Percentiles rank a stretch among this genome's conserved stretches.
Evolutionary conservation across 768 basidiomycete genomes (phyloP).

Genomic region (Fomitopsis serialis): DNA sequence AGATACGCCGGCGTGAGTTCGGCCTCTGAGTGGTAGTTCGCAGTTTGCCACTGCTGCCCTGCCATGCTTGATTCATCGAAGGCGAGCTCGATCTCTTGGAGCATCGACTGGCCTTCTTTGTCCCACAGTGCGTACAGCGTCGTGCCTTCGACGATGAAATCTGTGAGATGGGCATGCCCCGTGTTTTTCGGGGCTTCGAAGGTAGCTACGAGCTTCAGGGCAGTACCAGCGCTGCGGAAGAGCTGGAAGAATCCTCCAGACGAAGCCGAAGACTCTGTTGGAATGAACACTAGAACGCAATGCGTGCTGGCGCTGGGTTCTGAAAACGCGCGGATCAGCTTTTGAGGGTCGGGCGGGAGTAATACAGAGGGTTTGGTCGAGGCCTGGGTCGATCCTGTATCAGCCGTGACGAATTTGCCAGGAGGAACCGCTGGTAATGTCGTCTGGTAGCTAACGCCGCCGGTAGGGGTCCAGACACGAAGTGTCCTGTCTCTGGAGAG

Average conservation of each 20-base stretch:
- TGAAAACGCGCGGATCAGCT: constrained; percentile 57
- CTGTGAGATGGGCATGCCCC: constrained; percentile 69
- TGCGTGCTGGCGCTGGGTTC: constrained; percentile 35
- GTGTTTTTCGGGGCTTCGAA: constrained; percentile 59
- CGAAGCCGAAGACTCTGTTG: constrained; percentile 54
- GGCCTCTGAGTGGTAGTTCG: constrained; percentile 60
- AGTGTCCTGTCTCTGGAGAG: constrained; percentile 84
- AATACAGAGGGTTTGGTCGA: constrained; percentile 37
- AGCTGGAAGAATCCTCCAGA: constrained; percentile 82
- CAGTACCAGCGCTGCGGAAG: constrained; percentile 44
- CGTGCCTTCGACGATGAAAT: constrained; percentile 54
- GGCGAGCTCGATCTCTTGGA: constrained; percentile 38
- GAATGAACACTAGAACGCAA: constrained; percentile 67
- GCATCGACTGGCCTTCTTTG: constrained; percentile 65
- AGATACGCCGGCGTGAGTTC: constrained; percentile 84
- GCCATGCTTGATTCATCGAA: constrained; percentile 12
- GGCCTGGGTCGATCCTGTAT: constrained; percentile 24
- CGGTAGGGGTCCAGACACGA: constrained; percentile 77
- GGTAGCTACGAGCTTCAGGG: constrained; percentile 49
- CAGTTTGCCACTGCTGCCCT: constrained; percentile 41
- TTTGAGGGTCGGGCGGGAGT: constrained; percentile 57
- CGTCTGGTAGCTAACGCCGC: constrained; percentile 66
- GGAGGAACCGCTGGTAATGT: constrained; percentile 36
- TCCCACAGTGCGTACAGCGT: constrained; percentile 76
- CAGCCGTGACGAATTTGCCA: constrained; percentile 27